These are phyloP conservation scores for Tylopilus cervinicoccineus DNA, from an alignment of 768 basidiomycete genomes.

Conservation along the genomic window DNA sequence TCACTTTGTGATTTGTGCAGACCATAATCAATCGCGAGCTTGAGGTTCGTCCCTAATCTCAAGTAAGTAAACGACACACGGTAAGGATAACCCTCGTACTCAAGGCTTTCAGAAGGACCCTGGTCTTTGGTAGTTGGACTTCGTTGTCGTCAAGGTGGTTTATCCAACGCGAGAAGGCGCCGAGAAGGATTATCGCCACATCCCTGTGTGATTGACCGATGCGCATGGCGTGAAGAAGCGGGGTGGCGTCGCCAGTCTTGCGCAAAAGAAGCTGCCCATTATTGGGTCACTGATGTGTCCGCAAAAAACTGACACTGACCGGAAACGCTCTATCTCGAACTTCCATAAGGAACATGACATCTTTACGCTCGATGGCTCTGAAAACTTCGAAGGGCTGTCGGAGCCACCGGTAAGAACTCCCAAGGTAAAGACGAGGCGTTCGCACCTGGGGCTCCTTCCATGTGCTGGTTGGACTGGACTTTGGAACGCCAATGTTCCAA, in stretches of 20 bases:
- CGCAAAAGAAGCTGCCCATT: conserved; percentile 64
- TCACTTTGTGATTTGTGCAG: conserved; percentile 77
- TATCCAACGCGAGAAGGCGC: conserved; percentile 88
- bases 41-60: conserved; percentile 73
- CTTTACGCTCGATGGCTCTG: conserved; percentile 79
- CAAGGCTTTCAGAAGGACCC: conserved; percentile 69
- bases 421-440: neutral
- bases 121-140: conserved; percentile 62
- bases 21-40: conserved; percentile 88
- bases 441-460: conserved; percentile 57
- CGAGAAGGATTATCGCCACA: conserved; percentile 81
- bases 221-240: conserved; percentile 87
- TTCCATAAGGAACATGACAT: conserved; percentile 81
- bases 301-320: conserved; percentile 41
- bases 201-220: conserved; percentile 74
- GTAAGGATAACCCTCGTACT: conserved; percentile 70
- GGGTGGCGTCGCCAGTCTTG: conserved; percentile 81
- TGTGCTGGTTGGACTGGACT: conserved; percentile 11
- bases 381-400: conserved; percentile 63
- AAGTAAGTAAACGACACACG: conserved; percentile 69
- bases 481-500: conserved; percentile 16
- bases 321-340: conserved; percentile 76
- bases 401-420: neutral
- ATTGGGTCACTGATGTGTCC: neutral
- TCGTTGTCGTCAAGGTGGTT: conserved; percentile 86